Evolutionary conservation across 192 early-diverging fungal species (phyloP), one percentile per base, ranked within the genome.

Genomic region (Coemansia sp.): DNA sequence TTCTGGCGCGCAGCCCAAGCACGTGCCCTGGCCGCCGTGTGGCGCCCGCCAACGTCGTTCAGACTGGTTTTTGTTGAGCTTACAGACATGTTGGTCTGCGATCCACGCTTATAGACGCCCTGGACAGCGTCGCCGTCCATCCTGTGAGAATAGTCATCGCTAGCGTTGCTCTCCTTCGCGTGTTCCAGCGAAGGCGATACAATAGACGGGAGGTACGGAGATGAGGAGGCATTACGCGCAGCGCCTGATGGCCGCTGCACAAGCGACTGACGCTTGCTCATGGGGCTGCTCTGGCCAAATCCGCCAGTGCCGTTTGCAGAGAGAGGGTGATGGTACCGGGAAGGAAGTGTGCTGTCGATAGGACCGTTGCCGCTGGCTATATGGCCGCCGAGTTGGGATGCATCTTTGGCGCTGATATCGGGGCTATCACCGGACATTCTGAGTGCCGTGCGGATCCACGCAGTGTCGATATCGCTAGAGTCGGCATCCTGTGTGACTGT

Each of bases 1-100:
- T 67, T 72, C 29, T 72, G 69, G 7, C 65, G 57, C 10, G 68
- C 52, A 7, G 75, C 75, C 75, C 75, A 79, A 15, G 76, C 76
- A 14, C 76, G 66, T 4, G 76, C 76, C 1, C 76, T 29, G 0
- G 76, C 76, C 3, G 76, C 76, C 25, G 76, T 79, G 20, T 79
- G 76, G 0, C 76, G 65, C 2, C 76, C 74, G 14, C 72, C 72
- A 13, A 50, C 30, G 36, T 75, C 72, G 10, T 40, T 54, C 40
- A 52, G 40, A 14, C 62, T 57, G 50, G 72, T 61, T 10, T 57
- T 38, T 17, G 56, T 59, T 11, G 72, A 68, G 17, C 29, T 40
- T 3, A 54, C 50, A 13, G 61, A 50, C 4, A 30, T 30, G 42
- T 60, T 72, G n/a, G 52, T 37, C 22, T 62, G 63, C 36, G 76